These are phyloP conservation scores for Lithohypha guttulata DNA, from an alignment of 2,329 filamentous ascomycete species.

Conservation along the genomic window DNA sequence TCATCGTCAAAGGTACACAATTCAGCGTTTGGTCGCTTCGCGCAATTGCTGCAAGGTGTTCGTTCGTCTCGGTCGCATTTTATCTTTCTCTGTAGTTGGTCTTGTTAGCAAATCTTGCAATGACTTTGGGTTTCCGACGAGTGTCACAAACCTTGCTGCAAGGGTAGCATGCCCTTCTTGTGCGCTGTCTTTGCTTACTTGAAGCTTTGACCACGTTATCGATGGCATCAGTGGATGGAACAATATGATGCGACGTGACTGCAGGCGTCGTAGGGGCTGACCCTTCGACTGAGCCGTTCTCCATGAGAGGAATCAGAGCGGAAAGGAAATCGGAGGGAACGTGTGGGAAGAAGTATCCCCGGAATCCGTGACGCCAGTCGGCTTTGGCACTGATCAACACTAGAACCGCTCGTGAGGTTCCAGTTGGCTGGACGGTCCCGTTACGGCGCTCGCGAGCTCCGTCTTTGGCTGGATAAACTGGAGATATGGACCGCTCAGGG, in stretches of 20 bases:
- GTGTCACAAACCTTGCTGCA: conserved; percentile 10
- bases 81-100: conserved; percentile 6
- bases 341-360: background rate
- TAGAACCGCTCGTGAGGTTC: no score
- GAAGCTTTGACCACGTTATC: conserved; percentile 1
- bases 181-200: conserved; percentile 8
- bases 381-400: no score
- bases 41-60: conserved; percentile 10
- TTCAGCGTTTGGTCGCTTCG: conserved; percentile 10
- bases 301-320: background rate
- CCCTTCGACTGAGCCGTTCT: conserved; percentile 5
- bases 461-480: no score
- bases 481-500: no score
- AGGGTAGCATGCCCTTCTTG: conserved; percentile 10
- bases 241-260: conserved; percentile 4
- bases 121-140: background rate
- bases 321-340: background rate
- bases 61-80: conserved; percentile 10
- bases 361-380: no score
- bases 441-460: no score
- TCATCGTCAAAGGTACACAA: conserved; percentile 10
- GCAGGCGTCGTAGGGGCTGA: conserved; percentile 7
- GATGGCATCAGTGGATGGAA: background rate
- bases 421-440: no score
- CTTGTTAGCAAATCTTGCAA: background rate